Conservation (phyloP, 129 eudicot genomes). For the Deinandra increscens region DNA sequence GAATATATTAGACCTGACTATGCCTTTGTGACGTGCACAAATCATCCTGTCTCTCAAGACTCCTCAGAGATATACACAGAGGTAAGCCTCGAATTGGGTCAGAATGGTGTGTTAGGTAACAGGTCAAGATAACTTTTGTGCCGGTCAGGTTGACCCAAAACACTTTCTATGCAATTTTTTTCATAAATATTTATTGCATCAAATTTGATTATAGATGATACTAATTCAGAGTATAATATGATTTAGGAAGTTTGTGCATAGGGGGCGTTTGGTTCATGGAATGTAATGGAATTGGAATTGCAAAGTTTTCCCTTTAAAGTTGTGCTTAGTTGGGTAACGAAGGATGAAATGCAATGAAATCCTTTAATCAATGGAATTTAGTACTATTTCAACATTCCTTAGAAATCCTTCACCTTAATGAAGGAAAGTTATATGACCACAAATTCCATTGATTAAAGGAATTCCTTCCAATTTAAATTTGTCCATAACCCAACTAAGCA, state of each 20-base stretch:
- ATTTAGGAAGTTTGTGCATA: not conserved
- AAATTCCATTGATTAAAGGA: no score
- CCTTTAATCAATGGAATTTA: no score
- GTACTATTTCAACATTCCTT: no score
- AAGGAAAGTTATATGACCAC: no score
- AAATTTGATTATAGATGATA: not conserved
- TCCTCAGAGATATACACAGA: conserved; percentile 48
- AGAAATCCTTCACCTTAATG: no score
- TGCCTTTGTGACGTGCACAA: conserved; percentile 50
- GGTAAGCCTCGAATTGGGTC: conserved; percentile 23
- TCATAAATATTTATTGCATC: not conserved
- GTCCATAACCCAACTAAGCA: no score
- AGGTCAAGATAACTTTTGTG: not conserved
- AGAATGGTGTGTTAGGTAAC: not conserved
- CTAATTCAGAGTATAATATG: not conserved
- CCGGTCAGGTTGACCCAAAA: not conserved
- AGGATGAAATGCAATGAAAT: no score
- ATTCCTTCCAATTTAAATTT: no score
- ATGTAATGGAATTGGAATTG: no score
- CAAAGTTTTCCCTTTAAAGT: no score
- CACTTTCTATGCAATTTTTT: not conserved
- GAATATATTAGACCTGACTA: conserved; percentile 51
- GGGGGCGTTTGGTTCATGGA: no score
- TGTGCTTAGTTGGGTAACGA: no score
- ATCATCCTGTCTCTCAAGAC: conserved; percentile 49